Conservation (phyloP, 2,329 filamentous ascomycete species). For the Lachnellula willkommii region DNA sequence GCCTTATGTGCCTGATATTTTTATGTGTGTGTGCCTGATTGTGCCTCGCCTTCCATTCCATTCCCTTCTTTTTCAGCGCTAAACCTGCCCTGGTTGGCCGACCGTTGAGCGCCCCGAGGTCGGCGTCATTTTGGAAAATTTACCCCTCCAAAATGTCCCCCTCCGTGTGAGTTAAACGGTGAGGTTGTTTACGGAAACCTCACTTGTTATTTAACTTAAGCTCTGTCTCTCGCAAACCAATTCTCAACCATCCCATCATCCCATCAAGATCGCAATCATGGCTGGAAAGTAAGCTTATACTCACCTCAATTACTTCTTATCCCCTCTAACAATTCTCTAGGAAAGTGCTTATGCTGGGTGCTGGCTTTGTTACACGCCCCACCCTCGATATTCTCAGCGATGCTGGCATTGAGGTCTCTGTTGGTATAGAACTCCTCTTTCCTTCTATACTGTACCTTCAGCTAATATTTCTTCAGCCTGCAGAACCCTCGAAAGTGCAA, state of each 20-base stretch:
- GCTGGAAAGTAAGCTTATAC: slow-evolving; percentile 18
- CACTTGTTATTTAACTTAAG: not conserved
- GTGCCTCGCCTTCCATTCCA: too few species aligned
- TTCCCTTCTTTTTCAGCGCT: too few species aligned
- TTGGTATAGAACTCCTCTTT: slow-evolving; percentile 38
- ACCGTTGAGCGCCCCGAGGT: not conserved
- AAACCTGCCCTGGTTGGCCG: not conserved
- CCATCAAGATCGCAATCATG: slow-evolving; percentile 16
- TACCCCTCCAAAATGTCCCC: slow-evolving; percentile 23
- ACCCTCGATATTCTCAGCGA: slow-evolving; percentile 54
- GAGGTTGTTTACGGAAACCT: not conserved
- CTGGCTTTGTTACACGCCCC: slow-evolving; percentile 51
- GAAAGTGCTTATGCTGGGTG: slow-evolving; percentile 45
- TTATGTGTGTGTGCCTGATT: too few species aligned
- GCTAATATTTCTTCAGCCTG: slow-evolving; percentile 52
- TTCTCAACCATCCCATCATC: not conserved
- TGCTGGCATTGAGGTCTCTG: slow-evolving; percentile 51
- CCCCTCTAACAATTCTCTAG: slow-evolving; percentile 11
- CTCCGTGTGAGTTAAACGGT: slow-evolving; percentile 17
- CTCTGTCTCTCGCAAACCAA: not conserved
- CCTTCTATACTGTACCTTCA: not conserved
- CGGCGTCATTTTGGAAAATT: too few species aligned
- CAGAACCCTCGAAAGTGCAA: slow-evolving; percentile 70
- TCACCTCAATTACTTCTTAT: not conserved
- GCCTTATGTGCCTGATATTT: too few species aligned